Conservation (phyloP, 176 grass and related monocot species). For the Triticum turgidum region DNA sequence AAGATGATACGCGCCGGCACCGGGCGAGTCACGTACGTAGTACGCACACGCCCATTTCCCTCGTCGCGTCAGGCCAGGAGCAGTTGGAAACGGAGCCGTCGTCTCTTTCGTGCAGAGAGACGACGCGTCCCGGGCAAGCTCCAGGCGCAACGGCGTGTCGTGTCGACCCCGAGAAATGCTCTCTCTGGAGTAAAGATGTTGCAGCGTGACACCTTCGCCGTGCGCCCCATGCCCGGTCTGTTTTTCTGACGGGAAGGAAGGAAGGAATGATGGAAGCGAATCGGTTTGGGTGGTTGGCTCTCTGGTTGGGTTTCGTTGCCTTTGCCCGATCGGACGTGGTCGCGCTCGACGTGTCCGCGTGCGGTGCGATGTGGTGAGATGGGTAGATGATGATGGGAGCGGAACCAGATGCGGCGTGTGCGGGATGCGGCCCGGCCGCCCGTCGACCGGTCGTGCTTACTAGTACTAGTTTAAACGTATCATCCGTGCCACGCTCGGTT, state of each 20-base stretch:
- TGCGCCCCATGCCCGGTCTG: background rate
- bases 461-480: background rate
- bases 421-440: background rate
- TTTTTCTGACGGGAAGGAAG: background rate
- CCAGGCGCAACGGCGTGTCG: background rate
- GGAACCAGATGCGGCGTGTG: constrained; percentile 35
- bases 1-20: no score
- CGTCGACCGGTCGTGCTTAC: background rate
- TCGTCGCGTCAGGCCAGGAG: no score
- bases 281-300: background rate
- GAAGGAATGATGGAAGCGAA: background rate
- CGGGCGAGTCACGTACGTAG: no score
- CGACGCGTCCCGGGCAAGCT: background rate
- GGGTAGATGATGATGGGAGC: background rate
- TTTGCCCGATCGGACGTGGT: background rate
- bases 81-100: no score
- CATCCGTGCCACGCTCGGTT: no score
- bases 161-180: background rate
- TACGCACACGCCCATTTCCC: no score
- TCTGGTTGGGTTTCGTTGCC: background rate
- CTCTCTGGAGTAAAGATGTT: background rate
- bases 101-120: background rate
- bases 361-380: background rate
- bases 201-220: background rate
- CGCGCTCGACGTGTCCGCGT: constrained; percentile 2